phyloP scores from a whole-genome alignment of 371 early-diverging fungal species.

The Saksenaea vasiformis region DNA sequence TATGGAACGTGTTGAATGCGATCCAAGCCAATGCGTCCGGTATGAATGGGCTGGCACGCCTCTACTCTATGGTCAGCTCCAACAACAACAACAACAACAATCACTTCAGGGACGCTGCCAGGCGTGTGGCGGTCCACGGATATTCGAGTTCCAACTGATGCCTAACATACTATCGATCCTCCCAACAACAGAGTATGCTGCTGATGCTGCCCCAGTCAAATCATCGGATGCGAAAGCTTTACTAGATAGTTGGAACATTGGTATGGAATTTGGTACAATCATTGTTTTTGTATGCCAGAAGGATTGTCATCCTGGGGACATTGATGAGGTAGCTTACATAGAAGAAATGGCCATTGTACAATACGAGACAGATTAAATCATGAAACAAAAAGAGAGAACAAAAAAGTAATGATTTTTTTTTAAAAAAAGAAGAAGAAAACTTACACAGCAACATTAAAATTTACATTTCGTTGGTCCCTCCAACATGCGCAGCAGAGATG shows the following conservation, averaged over 20 bases:
- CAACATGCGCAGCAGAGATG: constrained; percentile 1
- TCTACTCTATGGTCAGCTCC: constrained; percentile 54
- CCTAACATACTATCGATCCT: constrained; percentile 79
- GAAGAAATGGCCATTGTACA: constrained; percentile 71
- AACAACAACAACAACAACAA: constrained; percentile 35
- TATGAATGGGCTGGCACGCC: constrained; percentile 79
- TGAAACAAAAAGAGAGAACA: constrained; percentile 5
- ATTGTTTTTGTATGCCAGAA: constrained; percentile 80
- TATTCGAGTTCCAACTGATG: constrained; percentile 93
- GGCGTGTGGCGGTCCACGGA: constrained; percentile 73
- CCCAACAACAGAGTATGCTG: constrained; percentile 47
- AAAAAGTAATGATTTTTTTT: constrained; percentile 1
- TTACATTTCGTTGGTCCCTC: constrained; percentile 5
- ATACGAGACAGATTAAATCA: constrained; percentile 56
- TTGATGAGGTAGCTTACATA: constrained; percentile 52
- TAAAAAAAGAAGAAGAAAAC: constrained; percentile 1
- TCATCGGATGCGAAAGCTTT: constrained; percentile 31
- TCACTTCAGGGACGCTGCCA: constrained; percentile 58
- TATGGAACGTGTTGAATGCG: constrained; percentile 65
- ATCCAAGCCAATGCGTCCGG: constrained; percentile 85
- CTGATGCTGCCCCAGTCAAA: constrained; percentile 24
- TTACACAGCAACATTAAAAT: constrained; percentile 6
- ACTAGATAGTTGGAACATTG: constrained; percentile 64
- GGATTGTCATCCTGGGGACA: constrained; percentile 68
- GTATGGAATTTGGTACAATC: constrained; percentile 94